phyloP scores from a whole-genome alignment of 768 basidiomycete species.

The Hygrophorus russula region DNA sequence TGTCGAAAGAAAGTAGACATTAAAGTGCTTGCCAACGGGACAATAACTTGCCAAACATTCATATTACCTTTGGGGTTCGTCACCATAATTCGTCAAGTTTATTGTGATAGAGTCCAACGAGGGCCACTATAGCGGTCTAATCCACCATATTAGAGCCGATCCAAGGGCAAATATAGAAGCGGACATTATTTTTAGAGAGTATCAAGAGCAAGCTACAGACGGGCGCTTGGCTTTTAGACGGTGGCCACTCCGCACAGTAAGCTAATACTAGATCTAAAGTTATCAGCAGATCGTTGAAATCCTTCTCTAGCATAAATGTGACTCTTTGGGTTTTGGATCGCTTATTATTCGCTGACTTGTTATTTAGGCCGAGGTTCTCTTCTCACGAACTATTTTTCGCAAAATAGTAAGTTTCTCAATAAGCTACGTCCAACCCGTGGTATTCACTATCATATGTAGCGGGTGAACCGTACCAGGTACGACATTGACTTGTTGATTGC shows the following conservation, averaged over 20 bases:
- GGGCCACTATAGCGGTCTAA: constrained; percentile 40
- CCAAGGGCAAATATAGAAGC: constrained; percentile 31
- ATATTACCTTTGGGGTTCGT: too few species aligned
- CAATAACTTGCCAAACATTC: too few species aligned
- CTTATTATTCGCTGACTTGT: neutral
- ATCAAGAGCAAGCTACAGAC: constrained; percentile 51
- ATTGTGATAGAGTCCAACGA: neutral
- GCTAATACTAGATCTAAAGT: constrained; percentile 11
- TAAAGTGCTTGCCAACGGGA: too few species aligned
- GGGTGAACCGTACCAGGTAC: constrained; percentile 71
- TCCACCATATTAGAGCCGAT: constrained; percentile 43
- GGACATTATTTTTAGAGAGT: constrained; percentile 47
- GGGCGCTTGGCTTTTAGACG: constrained; percentile 54
- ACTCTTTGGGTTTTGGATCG: neutral
- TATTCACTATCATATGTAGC: constrained; percentile 27
- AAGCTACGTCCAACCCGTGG: neutral
- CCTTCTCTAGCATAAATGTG: constrained; percentile 57
- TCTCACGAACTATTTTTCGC: constrained; percentile 76
- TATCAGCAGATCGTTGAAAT: constrained; percentile 5
- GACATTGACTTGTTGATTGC: constrained; percentile 6
- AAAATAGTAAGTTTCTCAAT: constrained; percentile 48
- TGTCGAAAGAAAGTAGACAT: too few species aligned
- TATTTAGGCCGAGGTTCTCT: constrained; percentile 53
- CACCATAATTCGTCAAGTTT: neutral
- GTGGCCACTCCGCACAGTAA: constrained; percentile 60